Base-by-base conservation (phyloP, 441 rosid species). In the Cnidoscolus chayamansa region DNA sequence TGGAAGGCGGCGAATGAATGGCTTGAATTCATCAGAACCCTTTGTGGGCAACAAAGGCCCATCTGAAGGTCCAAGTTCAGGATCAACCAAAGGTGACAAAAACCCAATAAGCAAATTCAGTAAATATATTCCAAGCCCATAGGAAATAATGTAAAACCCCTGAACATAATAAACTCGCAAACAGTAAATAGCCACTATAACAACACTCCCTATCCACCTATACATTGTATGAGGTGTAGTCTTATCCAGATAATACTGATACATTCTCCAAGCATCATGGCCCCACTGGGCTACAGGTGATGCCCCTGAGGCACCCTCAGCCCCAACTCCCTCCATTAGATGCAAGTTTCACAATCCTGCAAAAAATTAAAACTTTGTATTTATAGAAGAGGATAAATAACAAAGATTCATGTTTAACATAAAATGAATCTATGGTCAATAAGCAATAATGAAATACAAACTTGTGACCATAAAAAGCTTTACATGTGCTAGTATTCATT, bases 21-120 rank as follows among this genome's bases (percentile, higher is more conserved):
- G 97, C 85, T 89, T 93, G 86, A 93, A 93, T 82, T 93, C 98
- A 77, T 93, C 97, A 69, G 98, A 93, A 71, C 96, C 96, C 81
- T 89, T 90, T 9, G 97, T 93, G 0, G 98, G 98, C 75, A 93
- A 80, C 49, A 82, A 48, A 80, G 98, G 89, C 8, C 94, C 97
- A 77, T 90, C 92, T 10, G 94, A 82, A 69, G 49, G 81, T 37
- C 88, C 96, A 25, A 87, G 45, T 74, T 91, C 96, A 48, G 98
- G 98, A 81, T 93, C 98, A 72, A 90, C 96, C 64, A 91, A 80
- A 72, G 98, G 98, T 7, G 98, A 93, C 86, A 93, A 74, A 80
- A 93, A 93, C 64, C 98, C 98, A 7, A 93, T 91, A 31, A 93
- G 84, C 79, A 93, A 86, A 84, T 93, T 93, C 77, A 93, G 80